Evolutionary conservation across 192 early-diverging fungal species (phyloP).

Genomic region (Entrophospora sp.): DNA sequence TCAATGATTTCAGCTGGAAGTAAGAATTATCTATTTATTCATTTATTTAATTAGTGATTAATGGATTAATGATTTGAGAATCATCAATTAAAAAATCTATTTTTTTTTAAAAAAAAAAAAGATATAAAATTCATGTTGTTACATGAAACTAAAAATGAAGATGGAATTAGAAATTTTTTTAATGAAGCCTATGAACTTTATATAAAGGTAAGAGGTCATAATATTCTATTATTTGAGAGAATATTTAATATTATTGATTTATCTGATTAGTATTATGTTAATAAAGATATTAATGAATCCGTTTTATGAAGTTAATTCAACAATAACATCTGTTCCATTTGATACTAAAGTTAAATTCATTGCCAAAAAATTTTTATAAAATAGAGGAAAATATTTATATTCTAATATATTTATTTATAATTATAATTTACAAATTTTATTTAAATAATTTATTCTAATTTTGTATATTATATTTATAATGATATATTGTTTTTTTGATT

Average conservation of each 20-base stretch:
- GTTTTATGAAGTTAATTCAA: slow-evolving; percentile 77
- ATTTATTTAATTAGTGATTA: background rate
- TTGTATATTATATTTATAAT: no score
- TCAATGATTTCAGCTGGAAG: slow-evolving; percentile 87
- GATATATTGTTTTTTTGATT: no score
- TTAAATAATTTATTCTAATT: no score
- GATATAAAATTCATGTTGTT: slow-evolving; percentile 74
- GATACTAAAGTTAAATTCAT: slow-evolving; percentile 68
- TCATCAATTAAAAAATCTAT: background rate
- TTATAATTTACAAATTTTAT: no score
- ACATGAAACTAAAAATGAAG: slow-evolving; percentile 68
- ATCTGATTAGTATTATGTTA: background rate
- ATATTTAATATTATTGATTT: background rate
- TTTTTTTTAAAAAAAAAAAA: slow-evolving; percentile 20
- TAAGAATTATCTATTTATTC: slow-evolving; percentile 25
- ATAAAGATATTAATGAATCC: slow-evolving; percentile 76
- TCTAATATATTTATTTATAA: no score
- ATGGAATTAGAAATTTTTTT: slow-evolving; percentile 77
- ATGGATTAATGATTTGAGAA: background rate
- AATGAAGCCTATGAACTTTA: slow-evolving; percentile 76
- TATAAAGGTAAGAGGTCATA: slow-evolving; percentile 58
- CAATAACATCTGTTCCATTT: slow-evolving; percentile 71
- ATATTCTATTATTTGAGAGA: background rate
- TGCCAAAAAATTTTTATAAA: slow-evolving; percentile 63
- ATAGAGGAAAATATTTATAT: no score